A percentile compares a stretch with the other conserved stretches of the same genome.
These are phyloP conservation scores for Pythium monospermum DNA, from an alignment of 352 stramenopile species.

Conservation along the genomic window DNA sequence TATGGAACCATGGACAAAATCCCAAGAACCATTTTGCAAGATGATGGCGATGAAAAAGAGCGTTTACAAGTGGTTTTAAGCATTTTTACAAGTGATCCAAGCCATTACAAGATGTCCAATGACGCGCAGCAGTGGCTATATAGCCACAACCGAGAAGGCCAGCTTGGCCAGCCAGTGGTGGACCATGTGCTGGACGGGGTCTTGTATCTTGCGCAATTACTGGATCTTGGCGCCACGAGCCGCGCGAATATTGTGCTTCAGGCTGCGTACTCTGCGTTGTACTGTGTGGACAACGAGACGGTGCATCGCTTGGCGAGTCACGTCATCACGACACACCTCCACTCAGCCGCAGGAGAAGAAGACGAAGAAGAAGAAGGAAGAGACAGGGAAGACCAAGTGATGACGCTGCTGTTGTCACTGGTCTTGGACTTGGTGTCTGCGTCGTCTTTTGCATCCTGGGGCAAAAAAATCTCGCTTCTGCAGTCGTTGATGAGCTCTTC, in stretches of 20 bases:
- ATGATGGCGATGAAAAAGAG: slow-evolving; percentile 9
- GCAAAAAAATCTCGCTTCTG: slow-evolving; percentile 35
- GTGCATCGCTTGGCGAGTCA: slow-evolving; percentile 41
- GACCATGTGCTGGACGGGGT: slow-evolving; percentile 37
- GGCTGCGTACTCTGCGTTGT: slow-evolving; percentile 59
- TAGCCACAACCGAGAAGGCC: not conserved
- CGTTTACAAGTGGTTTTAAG: slow-evolving; percentile 40
- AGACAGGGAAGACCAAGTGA: slow-evolving; percentile 10
- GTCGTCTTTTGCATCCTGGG: slow-evolving; percentile 54
- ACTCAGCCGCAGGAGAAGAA: not conserved
- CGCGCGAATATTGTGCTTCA: slow-evolving; percentile 56
- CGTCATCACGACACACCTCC: slow-evolving; percentile 26
- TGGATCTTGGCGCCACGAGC: too few relatives aligned
- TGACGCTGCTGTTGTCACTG: slow-evolving; percentile 49
- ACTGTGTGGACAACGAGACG: slow-evolving; percentile 62
- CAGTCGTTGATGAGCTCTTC: slow-evolving; percentile 4
- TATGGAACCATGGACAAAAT: slow-evolving; percentile 49
- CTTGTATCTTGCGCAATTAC: slow-evolving; percentile 42
- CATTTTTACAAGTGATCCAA: slow-evolving; percentile 61
- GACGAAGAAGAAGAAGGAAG: slow-evolving; percentile 1
- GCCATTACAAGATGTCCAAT: slow-evolving; percentile 47
- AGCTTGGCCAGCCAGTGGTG: slow-evolving; percentile 1
- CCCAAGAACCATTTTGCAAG: slow-evolving; percentile 25
- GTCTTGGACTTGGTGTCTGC: slow-evolving; percentile 62
- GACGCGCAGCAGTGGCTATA: slow-evolving; percentile 42